Evolutionary conservation across 1,284 basidiomycete species (phyloP), one percentile per base, ranked within the genome.

Genomic region (Cutaneotrichosporon arboriforme): DNA sequence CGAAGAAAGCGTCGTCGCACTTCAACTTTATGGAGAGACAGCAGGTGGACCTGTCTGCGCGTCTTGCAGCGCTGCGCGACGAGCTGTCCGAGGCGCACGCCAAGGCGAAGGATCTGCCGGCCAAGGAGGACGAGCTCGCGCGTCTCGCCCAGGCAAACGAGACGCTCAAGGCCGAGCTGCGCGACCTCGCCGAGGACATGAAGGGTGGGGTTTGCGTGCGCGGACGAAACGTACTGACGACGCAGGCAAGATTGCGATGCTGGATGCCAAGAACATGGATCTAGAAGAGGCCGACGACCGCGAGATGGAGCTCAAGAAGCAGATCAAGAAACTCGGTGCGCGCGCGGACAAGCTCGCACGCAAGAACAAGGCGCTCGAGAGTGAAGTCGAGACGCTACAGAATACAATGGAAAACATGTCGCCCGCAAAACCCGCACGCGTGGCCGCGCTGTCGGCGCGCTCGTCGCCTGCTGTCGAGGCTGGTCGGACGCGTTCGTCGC

Each of bases 121-220:
- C 41, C 18, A 46, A 46, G 38, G 51, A 39, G 15, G 45, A 23
- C 12, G 51, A 55, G 33, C 14, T 51, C 1, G 35, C 31, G 1
- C 40, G 22, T 3, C 49, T 54, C 13, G 10, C 21, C 8, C 13
- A 75, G 50, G 67, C 79, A 59, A 64, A 54, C 23, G 55, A 59
- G 20, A 51, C 49, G 2, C 55, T 63, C 12, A 22, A 37, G 56
- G 57, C 56, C 49, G 72, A 51, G 38, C 48, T 70, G 12, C 51
- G 33, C 1, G 51, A 53, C n/a, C 35, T 51, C 8, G 23, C 47
- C 21, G 57, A 59, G 38, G 57, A 59, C 39, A n/a, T 59, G 0
- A 20, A 56, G 42, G 44, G 57, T 47, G 20, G 26, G 26, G 52
- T 49, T 13, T 1, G 0, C 7, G 7, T 15, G 10, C 18, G 26